Base-by-base conservation (phyloP, 768 basidiomycete species). In the Rhodosporidiobolus odoratus region DNA sequence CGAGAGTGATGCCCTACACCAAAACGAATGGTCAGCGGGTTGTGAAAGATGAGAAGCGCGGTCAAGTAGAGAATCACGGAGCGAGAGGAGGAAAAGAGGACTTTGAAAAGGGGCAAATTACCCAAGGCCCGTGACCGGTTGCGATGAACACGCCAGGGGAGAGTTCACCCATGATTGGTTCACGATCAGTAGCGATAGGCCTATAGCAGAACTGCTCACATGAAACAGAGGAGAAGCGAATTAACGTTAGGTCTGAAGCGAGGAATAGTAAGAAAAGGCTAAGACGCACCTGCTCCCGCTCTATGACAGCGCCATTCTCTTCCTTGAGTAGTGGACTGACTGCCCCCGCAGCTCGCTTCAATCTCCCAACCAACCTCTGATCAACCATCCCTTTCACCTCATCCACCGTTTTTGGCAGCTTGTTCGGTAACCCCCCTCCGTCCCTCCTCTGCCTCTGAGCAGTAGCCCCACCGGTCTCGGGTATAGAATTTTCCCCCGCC, bases 81-180 rank as follows among this genome's bases (percentile, higher is more conserved):
- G n/a, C n/a, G n/a, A n/a, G n/a, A n/a, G n/a, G n/a, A n/a, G n/a
- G 35, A 50, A 45, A 79, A 25, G 80, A 74, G 52, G 79, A 76
- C 52, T n/a, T n/a, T n/a, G n/a, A 80, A 62, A 35, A 72, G 72
- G 68, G 81, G 79, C 54, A 80, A 45, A 45, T 45, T 23, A 12
- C 80, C 81, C 82, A 82, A 38, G 81, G 80, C n/a, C 80, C 81
- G 62, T 81, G 81, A 7, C 81, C 81, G 0, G 79, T 77, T 37
- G 80, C 77, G 58, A 81, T 73, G 65, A 76, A 80, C 58, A 80
- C 76, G 53, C 76, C 73, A 58, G 70, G 66, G 45, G 68, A 64
- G 68, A 82, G 65, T 21, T 69, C 66, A 35, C 78, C 79, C 32
- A 82, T 72, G 43, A 82, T 69, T 1, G 81, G 80, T 54, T 75